These are phyloP conservation scores for Claviceps fusiformis DNA, from an alignment of 2,329 filamentous ascomycete species.

Conservation along the genomic window DNA sequence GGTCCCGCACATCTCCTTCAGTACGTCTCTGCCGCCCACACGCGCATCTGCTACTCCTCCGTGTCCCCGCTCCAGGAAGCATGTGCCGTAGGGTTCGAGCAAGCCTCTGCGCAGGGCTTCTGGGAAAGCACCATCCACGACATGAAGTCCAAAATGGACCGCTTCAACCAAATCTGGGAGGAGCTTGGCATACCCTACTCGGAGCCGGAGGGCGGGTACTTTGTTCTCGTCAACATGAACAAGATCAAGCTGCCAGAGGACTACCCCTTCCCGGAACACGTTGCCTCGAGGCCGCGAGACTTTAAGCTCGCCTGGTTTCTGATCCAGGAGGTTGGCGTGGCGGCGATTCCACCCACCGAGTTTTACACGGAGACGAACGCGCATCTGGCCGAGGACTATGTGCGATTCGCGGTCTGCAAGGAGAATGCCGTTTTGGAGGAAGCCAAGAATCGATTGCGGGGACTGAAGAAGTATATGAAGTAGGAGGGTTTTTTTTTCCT, in stretches of 20 bases:
- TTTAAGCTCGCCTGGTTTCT: constrained; percentile 95
- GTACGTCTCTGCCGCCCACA: constrained; percentile 85
- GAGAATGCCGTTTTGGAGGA: constrained; percentile 70
- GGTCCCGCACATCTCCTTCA: constrained; percentile 80
- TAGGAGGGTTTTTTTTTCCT: neutral
- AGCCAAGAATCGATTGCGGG: constrained; percentile 62
- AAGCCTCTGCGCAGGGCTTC: constrained; percentile 74
- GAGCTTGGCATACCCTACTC: constrained; percentile 71
- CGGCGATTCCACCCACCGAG: constrained; percentile 90
- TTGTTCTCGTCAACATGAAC: constrained; percentile 85
- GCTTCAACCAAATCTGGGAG: constrained; percentile 70
- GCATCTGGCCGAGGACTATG: constrained; percentile 79
- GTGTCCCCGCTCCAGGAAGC: constrained; percentile 92
- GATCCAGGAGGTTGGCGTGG: constrained; percentile 91
- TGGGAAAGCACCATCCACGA: constrained; percentile 73
- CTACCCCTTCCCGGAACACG: constrained; percentile 83
- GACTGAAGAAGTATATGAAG: constrained; percentile 56
- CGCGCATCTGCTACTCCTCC: constrained; percentile 87
- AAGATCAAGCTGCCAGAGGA: constrained; percentile 72
- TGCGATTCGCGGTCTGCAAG: constrained; percentile 95
- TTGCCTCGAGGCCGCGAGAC: constrained; percentile 73
- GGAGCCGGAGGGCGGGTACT: constrained; percentile 92
- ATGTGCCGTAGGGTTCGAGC: constrained; percentile 82
- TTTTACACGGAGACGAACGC: constrained; percentile 84
- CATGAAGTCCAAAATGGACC: constrained; percentile 80